Percentiles rank a stretch among this genome's conserved stretches.
Conservation (phyloP, 352 stramenopile species). For the Pythium graminicola region DNA sequence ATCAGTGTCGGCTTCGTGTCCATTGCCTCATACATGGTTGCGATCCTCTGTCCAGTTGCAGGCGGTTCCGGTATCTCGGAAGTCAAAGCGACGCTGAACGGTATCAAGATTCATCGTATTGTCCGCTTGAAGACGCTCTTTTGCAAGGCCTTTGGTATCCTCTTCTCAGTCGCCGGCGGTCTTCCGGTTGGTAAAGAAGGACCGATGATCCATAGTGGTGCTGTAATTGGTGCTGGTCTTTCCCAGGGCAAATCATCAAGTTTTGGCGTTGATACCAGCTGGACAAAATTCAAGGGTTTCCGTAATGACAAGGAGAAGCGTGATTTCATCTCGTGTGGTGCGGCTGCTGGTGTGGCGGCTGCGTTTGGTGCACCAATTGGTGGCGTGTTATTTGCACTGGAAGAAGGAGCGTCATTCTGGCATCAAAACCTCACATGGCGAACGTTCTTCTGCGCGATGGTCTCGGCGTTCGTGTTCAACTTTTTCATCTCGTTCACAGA, state of each 20-base stretch:
- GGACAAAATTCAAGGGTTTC: conserved; percentile 89
- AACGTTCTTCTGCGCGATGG: conserved; percentile 97
- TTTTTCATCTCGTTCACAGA: conserved; percentile 82
- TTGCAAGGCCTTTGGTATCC: conserved; percentile 91
- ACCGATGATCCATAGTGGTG: conserved; percentile 87
- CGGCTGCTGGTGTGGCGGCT: conserved; percentile 94
- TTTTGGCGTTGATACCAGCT: conserved; percentile 85
- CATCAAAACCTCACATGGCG: conserved; percentile 97
- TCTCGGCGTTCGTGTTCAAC: conserved; percentile 80
- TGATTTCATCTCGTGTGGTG: conserved; percentile 97
- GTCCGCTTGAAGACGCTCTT: conserved; percentile 95
- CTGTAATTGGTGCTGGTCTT: conserved; percentile 93
- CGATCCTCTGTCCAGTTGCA: conserved; percentile 92
- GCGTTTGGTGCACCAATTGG: conserved; percentile 98
- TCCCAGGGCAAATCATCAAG: conserved; percentile 90
- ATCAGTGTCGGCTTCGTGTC: conserved; percentile 92
- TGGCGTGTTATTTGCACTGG: conserved; percentile 96
- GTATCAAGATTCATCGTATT: conserved; percentile 95
- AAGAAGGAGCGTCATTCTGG: conserved; percentile 98
- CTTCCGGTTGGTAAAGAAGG: conserved; percentile 85
- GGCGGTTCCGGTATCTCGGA: conserved; percentile 96
- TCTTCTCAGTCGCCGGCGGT: conserved; percentile 74
- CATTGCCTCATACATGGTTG: conserved; percentile 87
- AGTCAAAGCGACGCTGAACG: conserved; percentile 98
- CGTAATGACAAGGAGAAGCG: conserved; percentile 94